Evolutionary conservation across 495 filamentous ascomycete genomes (phyloP), one percentile per base, ranked within the genome.

Genomic region (Hypoxylon subgilvum): DNA sequence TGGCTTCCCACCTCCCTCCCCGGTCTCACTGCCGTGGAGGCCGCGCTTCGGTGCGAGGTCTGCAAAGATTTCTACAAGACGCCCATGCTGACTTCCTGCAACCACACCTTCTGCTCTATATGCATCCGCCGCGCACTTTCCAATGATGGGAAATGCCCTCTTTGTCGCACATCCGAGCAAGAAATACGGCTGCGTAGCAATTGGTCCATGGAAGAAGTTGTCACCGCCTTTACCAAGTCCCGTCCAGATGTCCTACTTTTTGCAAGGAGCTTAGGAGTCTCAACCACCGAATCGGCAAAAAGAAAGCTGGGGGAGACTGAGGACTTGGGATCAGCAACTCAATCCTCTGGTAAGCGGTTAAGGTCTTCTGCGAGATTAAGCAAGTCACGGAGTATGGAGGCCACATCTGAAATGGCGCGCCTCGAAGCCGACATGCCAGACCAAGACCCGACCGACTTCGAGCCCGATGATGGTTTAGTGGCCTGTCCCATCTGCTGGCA

Each of bases 1-100:
- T 98, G 94, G 95, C 76, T 91, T 12, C 64, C 76, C n/a, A 97
- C 94, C 16, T 83, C 86, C 1, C 77, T 97, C 6, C 79, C 86
- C 1, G 74, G 80, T 27, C 81, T 98, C 50, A 78, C 85, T 41
- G 78, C 86, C 4, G 82, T 99, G 48, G 94, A 99, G 65, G 84
- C 90, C 32, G 84, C 90, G 12, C 81, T 99, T 12, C 89, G 92
- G 59, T 99, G 94, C 72, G 88, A 97, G 65, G 88, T 99, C 52
- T 99, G 94, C 82, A 97, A 97, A 73, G 94, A 99, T 70, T 95
- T 97, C 73, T 97, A 88, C 76, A 82, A 84, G 55, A 92, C 89
- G 17, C 94, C 94, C 0, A 92, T 99, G 79, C 86, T 97, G 47
- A 99, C 94, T 1, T 88, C 87, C 0, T 99, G 94, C 79, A 88